Percentiles rank a stretch among this genome's conserved stretches.
Conservation (phyloP, 768 basidiomycete genomes). For the Glaciozyma antarctica region DNA sequence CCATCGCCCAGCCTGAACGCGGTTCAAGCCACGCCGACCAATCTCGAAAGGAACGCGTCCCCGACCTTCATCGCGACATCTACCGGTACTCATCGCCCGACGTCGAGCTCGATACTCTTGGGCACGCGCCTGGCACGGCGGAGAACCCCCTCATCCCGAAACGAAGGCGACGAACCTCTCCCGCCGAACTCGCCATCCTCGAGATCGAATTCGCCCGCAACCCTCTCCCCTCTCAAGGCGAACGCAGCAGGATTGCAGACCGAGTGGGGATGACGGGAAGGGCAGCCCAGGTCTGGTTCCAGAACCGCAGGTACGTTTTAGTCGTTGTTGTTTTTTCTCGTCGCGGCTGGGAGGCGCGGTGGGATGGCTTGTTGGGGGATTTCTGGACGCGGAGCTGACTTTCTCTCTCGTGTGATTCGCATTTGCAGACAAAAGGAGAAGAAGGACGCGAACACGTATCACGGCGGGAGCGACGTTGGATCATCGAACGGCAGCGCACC, state of each 20-base stretch:
- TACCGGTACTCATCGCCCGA: neutral
- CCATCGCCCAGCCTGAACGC: neutral
- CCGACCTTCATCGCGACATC: no score
- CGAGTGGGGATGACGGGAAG: constrained; percentile 42
- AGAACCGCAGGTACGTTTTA: constrained; percentile 25
- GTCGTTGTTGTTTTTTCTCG: neutral
- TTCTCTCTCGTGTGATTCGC: no score
- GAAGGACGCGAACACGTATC: constrained; percentile 17
- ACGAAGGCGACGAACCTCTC: constrained; percentile 41
- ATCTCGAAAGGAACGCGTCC: no score
- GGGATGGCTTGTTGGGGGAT: no score
- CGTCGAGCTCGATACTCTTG: no score
- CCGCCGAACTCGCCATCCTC: constrained; percentile 41
- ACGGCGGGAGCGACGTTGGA: neutral
- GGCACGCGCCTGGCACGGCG: neutral
- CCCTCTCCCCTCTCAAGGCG: constrained; percentile 38
- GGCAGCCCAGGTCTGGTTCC: constrained; percentile 42
- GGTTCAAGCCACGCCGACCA: no score
- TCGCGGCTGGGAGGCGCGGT: no score
- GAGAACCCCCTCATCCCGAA: constrained; percentile 36
- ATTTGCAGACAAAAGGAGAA: constrained; percentile 30
- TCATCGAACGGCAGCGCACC: constrained; percentile 17
- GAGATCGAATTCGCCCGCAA: constrained; percentile 40
- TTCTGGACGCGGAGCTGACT: neutral
- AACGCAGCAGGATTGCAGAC: constrained; percentile 38